Base-by-base conservation (phyloP, 2,329 filamentous ascomycete genomes). In the Pseudocercospora pini-densiflorae region DNA sequence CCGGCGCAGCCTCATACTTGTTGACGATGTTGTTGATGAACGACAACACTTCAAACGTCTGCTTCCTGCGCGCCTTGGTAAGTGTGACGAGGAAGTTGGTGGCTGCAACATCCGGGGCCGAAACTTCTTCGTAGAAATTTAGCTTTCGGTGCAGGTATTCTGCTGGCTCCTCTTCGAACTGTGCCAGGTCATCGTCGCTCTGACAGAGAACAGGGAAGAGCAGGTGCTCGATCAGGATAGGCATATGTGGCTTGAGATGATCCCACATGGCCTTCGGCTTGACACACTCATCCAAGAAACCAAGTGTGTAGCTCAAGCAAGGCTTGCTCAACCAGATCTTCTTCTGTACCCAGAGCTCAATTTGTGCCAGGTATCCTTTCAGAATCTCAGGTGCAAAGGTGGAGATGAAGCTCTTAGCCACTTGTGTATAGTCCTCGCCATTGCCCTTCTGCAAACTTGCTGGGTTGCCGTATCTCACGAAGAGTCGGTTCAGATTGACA, bases 221-320 rank as follows among this genome's bases (percentile, higher is more conserved):
- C 69, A 99, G 90, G 79, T 99, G 95, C 57, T 93, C 93, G 69
- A 98, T 92, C 61, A 99, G 87, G 77, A 92, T 96, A 71, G 93
- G 93, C 80, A 97, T 89, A 80, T 99, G 94, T 49, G 93, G 91
- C 82, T 96, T 96, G 72, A 99, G 87, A 75, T 97, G 89, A 70
- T 90, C 88, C 95, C 95, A 99, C 89, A 97, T 99, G 68, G 92
- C 89, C 84, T 97, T 98, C 55, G 95, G 95, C 77, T 95, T 94
- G 74, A 98, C 93, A 77, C 94, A 97, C 81, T 99, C 95, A 79
- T 99, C 95, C 76, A 99, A 85, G 82, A 96, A 99, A 72, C 95
- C 91, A 67, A 99, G 87, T 0, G 92, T 98, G 81, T 97, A 97
- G 8, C 93, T 97, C 68, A 98, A 84, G 73, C 94, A 95, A 45